phyloP scores from a whole-genome alignment of 2,329 filamentous ascomycete genomes.

The Phaeophleospora eucalypticola region DNA sequence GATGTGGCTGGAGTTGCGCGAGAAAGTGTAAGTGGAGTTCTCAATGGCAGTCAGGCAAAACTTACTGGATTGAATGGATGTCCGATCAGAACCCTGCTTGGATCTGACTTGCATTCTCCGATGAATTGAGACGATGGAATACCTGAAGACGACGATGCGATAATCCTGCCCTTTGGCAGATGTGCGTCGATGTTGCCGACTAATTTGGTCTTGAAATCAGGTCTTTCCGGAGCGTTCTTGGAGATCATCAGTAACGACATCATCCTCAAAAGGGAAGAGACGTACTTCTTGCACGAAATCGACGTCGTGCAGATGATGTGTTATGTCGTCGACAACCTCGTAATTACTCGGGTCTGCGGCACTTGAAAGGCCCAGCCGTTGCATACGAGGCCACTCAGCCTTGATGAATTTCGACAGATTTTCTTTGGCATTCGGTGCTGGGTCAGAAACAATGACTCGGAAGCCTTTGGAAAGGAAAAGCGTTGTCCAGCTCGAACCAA shows the following conservation, averaged over 20 bases:
- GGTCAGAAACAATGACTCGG: slow-evolving; percentile 42
- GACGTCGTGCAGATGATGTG: slow-evolving; percentile 18
- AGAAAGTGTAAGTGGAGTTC: no score
- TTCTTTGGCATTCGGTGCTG: slow-evolving; percentile 34
- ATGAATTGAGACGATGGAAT: slow-evolving; percentile 11
- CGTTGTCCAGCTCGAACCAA: slow-evolving; percentile 42
- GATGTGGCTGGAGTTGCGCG: no score
- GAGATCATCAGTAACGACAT: no score
- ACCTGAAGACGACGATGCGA: slow-evolving; percentile 23
- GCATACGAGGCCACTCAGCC: slow-evolving; percentile 21
- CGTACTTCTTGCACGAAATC: slow-evolving; percentile 37
- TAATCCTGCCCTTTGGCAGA: slow-evolving; percentile 33
- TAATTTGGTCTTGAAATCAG: slow-evolving; percentile 39
- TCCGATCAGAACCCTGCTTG: slow-evolving; percentile 40
- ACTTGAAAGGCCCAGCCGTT: slow-evolving; percentile 13
- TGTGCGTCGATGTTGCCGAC: slow-evolving; percentile 34
- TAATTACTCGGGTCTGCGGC: slow-evolving; percentile 17
- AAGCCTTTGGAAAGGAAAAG: slow-evolving; percentile 38
- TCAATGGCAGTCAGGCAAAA: no score
- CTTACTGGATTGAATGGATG: slow-evolving; percentile 50
- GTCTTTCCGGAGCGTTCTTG: slow-evolving; percentile 31
- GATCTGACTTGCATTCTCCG: slow-evolving; percentile 21
- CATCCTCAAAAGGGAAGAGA: not conserved
- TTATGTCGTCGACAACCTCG: slow-evolving; percentile 20
- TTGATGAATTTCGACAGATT: slow-evolving; percentile 27